Base-by-base conservation (phyloP, 179 eudicot species). In the Pouteria campechiana region DNA sequence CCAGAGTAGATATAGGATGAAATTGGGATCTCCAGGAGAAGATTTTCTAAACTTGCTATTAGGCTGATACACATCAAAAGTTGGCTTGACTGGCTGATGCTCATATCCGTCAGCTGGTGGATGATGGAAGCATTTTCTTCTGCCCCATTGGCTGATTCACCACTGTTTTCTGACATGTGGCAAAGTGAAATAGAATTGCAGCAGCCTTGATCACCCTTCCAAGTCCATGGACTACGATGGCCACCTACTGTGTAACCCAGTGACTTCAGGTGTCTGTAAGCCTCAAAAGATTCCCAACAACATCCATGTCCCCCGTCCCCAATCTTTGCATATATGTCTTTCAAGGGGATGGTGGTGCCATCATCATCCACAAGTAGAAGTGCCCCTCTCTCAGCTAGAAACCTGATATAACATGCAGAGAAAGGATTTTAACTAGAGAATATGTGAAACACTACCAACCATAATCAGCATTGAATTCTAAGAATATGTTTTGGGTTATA, bases 1-100 rank as follows among this genome's bases (percentile, higher is more conserved):
- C 98, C 92, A 56, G 34, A 70, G 54, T 39, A 79, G 49, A 54
- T 68, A 79, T 37, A 86, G 67, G 30, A 72, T 41, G 55, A 73
- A 79, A 58, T 52, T 63, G 36, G 96, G 87, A 68, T 61, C 64
- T 14, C 96, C 98, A 16, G 98, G 88, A 19, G 67, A 70, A 19
- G 96, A 76, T 54, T 90, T 90, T 50, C 68, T 82, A 41, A 90
- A 90, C 55, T 72, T 71, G 74, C 79, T 68, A 52, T 82, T 86
- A 16, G 96, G 96, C 57, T 70, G 80, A 54, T 72, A 90, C 54
- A 90, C 94, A 53, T 86, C 90, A 56, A 73, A 82, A 16, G 58
- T 32, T 19, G 78, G 71, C 54, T 61, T 71, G 23, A 37, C 48
- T 52, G 69, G n/a, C 30, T 25, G 11, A 89, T 57, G 17, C 60